Evolutionary conservation across 179 eudicot genomes (phyloP), one percentile per base, ranked within the genome.

Genomic region (Beta corolliflora): DNA sequence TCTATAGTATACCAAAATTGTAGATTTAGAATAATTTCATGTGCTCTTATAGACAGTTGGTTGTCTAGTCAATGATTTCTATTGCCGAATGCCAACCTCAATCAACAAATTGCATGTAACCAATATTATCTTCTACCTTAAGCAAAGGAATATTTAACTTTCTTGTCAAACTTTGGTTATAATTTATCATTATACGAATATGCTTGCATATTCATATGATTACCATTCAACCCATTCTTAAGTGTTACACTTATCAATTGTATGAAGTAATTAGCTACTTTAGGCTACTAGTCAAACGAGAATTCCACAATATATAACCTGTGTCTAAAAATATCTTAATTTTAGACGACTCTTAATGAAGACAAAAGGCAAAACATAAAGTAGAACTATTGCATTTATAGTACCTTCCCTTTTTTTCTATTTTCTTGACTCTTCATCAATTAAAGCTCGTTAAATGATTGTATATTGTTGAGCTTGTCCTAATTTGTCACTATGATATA

Each of bases 31-130:
- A 84, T 84, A 84, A 81, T 31, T 45, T 78, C 81, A 77, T 84
- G 83, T 80, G 83, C 5, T 0, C 48, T 16, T 58, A 25, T 25
- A 25, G 68, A 71, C 9, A 83, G 66, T 61, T 80, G 79, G 73
- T 81, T 80, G 81, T 81, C 36, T 84, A 75, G 86, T 81, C 86
- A 84, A 84, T 84, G 70, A 80, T 80, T 71, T 80, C 55, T 4
- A 52, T 80, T 44, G 77, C 80, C 60, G n/a, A 44, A 73, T 56
- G 73, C 86, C 86, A 80, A 73, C 83, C 78, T 81, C 71, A 41
- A 65, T 81, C 76, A 78, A 77, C 80, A 31, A 77, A 77, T 84
- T 81, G 79, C 81, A 80, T 72, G 70, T 71, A 75, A 83, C 36
- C 60, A 73, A 4, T 21, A 55, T 67, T 69, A 56, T 46, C 80